Base-by-base conservation (phyloP, 768 basidiomycete genomes). In the Mycena pura region DNA sequence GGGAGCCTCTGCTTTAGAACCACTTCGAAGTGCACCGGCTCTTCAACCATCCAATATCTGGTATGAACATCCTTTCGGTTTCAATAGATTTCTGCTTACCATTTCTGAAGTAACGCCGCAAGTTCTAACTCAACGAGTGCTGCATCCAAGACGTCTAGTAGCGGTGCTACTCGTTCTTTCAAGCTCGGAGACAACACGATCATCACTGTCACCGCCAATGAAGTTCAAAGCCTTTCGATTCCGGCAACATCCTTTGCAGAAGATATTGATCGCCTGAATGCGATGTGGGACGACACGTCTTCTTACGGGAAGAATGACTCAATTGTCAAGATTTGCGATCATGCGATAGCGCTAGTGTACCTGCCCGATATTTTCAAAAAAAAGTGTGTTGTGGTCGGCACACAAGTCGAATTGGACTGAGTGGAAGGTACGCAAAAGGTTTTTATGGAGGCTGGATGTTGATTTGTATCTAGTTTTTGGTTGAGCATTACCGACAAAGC, bases 221-320 rank as follows among this genome's bases (percentile, higher is more conserved):
- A 60, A 2, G 24, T 60, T 6, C 22, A 21, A 15, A 9, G 13
- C 19, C 2, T 60, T 11, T 3, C 34, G 1, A n/a, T 60, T 31
- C 67, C 71, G 0, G 62, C 64, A 9, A 39, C 66, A 10, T 64
- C 66, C 9, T 73, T 72, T 41, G 68, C 50, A 2, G 28, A 63
- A 5, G 57, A 73, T 45, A 53, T 73, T 10, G 27, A 57, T 2
- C 19, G 38, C 0, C 64, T 73, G 3, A 69, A 73, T 50, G 39
- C 25, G 3, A 69, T 71, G 66, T 73, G 72, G 72, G 72, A 73
- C 28, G 67, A 73, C 59, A 56, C 36, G 9, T 62, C 63, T 2
- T 3, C 24, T 0, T 32, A 70, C 29, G 72, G 72, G 72, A 29
- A 57, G 21, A 28, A 53, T 0, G 22, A 46, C 2, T 72, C 72